phyloP scores from a whole-genome alignment of 139 green algal species.

The Diplosphaera chodatii region DNA sequence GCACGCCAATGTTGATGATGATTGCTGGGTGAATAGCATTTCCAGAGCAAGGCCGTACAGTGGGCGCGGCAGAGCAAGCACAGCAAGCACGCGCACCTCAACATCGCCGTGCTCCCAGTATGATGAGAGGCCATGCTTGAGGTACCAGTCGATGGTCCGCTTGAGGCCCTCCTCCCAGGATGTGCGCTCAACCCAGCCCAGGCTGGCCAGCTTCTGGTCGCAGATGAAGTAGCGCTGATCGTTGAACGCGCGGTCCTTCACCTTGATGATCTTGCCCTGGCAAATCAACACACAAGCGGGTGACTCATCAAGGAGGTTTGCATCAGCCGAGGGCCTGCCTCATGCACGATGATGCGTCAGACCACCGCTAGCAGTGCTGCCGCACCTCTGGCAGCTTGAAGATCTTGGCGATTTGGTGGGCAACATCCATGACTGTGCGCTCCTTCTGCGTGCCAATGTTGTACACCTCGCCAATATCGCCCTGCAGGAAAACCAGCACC shows the following conservation, averaged over 20 bases:
- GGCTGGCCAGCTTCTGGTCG: slow-evolving; percentile 76
- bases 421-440: slow-evolving; percentile 85
- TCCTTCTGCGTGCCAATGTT: slow-evolving; percentile 96
- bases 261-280: slow-evolving; percentile 35
- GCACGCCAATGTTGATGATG: too few relatives aligned
- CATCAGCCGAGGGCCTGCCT: too few relatives aligned
- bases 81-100: too few relatives aligned
- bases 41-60: too few relatives aligned
- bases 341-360: too few relatives aligned
- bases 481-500: slow-evolving; percentile 3
- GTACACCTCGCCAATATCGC: slow-evolving; percentile 75
- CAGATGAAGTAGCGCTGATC: slow-evolving; percentile 94
- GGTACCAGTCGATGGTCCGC: slow-evolving; percentile 91
- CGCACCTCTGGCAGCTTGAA: slow-evolving; percentile 40
- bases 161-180: slow-evolving; percentile 87
- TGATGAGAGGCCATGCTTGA: slow-evolving; percentile 37
- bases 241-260: slow-evolving; percentile 82
- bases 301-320: too few relatives aligned
- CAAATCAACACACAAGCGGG: too few relatives aligned
- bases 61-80: too few relatives aligned
- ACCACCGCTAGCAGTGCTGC: too few relatives aligned
- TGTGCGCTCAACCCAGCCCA: slow-evolving; percentile 88
- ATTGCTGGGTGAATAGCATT: too few relatives aligned
- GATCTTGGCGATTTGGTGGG: slow-evolving; percentile 45
- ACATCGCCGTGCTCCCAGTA: slow-evolving; percentile 79